Conservation (phyloP, 257 asterid genomes). For the Plantago elongata region DNA sequence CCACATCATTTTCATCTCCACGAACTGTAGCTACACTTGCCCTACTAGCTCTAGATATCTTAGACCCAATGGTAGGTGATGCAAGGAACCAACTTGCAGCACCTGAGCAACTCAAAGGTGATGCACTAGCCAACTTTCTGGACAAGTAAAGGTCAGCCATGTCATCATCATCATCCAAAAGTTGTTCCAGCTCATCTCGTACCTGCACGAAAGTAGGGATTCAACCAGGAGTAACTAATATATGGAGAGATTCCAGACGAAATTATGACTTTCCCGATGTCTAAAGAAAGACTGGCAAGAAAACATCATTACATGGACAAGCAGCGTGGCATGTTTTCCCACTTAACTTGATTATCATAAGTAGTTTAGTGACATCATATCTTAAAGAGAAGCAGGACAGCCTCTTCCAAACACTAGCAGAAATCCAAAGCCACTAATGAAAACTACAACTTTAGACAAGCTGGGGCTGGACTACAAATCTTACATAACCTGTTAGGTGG, state of each 20-base stretch:
- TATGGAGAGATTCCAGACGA: too few relatives aligned
- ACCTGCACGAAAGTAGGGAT: slow-evolving; percentile 46
- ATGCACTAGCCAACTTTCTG: slow-evolving; percentile 61
- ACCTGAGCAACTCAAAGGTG: slow-evolving; percentile 81
- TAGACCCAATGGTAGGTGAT: slow-evolving; percentile 84
- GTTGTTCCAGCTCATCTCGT: slow-evolving; percentile 95
- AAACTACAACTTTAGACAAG: too few relatives aligned
- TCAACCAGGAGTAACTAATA: slow-evolving; percentile 5
- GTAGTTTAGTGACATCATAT: neutral
- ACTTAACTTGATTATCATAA: neutral
- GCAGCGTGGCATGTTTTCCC: neutral
- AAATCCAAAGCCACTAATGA: too few relatives aligned
- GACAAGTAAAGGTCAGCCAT: slow-evolving; percentile 96
- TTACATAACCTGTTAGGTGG: too few relatives aligned
- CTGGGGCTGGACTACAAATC: too few relatives aligned
- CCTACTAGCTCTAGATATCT: slow-evolving; percentile 79
- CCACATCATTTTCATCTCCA: slow-evolving; percentile 87
- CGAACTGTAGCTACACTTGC: slow-evolving; percentile 80
- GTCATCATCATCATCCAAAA: slow-evolving; percentile 93
- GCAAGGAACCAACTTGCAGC: slow-evolving; percentile 66
- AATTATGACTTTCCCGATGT: neutral
- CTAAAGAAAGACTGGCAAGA: neutral
- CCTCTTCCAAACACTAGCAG: neutral
- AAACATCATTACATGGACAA: slow-evolving; percentile 1
- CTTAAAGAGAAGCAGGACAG: neutral